These are phyloP conservation scores for Penicillium simplicissimum DNA, from an alignment of 495 filamentous ascomycete genomes.

Conservation along the genomic window DNA sequence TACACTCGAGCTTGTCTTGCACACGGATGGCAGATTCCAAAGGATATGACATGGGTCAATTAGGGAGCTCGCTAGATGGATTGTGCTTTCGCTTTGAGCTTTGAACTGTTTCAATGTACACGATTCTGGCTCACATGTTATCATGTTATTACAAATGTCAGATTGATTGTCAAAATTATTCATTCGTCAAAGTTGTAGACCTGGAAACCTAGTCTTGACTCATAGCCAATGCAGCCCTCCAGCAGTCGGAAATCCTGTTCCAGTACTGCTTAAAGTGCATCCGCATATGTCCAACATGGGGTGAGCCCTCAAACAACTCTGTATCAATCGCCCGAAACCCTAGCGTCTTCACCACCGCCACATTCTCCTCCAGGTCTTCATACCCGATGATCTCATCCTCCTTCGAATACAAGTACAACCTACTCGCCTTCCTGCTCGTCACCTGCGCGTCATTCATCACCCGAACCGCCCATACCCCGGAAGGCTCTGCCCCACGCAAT, in stretches of 20 bases:
- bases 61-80: slow-evolving; percentile 15
- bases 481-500: slow-evolving; percentile 20
- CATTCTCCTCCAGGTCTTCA: slow-evolving; percentile 54
- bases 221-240: slow-evolving; percentile 31
- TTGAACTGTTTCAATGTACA: no score
- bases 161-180: no score
- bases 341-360: slow-evolving; percentile 38
- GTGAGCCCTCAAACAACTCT: slow-evolving; percentile 53
- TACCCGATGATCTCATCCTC: slow-evolving; percentile 56
- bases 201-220: not conserved
- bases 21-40: slow-evolving; percentile 59
- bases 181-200: no score
- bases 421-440: slow-evolving; percentile 14
- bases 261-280: slow-evolving; percentile 55
- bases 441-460: slow-evolving; percentile 28
- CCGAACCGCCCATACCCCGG: slow-evolving; percentile 25
- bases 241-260: slow-evolving; percentile 43
- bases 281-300: slow-evolving; percentile 58
- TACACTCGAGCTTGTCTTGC: slow-evolving; percentile 63
- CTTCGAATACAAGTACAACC: slow-evolving; percentile 55
- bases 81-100: not conserved
- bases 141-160: no score
- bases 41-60: slow-evolving; percentile 27
- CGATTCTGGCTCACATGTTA: no score
- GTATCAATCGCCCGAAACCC: slow-evolving; percentile 42